These are phyloP conservation scores for Scutellaria galericulata DNA, from an alignment of 257 asterid genomes.

Conservation along the genomic window DNA sequence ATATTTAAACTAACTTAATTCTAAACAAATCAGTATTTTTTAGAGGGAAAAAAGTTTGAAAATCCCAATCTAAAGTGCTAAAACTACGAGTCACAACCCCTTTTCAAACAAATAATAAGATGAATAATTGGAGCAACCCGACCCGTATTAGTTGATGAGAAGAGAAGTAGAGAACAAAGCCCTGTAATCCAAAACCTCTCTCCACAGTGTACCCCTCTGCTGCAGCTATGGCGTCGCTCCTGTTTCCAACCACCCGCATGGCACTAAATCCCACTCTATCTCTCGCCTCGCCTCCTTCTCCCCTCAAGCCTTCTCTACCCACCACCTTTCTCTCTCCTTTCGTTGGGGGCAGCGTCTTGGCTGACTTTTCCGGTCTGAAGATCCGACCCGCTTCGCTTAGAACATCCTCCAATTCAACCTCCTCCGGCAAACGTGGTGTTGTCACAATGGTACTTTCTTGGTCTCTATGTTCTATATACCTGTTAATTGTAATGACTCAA, in stretches of 20 bases:
- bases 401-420: constrained; percentile 44
- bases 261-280: constrained; percentile 34
- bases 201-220: not conserved
- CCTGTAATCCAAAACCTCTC: constrained; percentile 32
- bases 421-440: constrained; percentile 66
- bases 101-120: too few relatives aligned
- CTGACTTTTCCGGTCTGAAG: constrained; percentile 67
- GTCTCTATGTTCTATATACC: not conserved
- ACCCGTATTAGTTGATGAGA: too few relatives aligned
- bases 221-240: constrained; percentile 62
- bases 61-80: too few relatives aligned
- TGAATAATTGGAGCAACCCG: too few relatives aligned
- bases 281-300: constrained; percentile 42
- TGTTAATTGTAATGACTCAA: constrained; percentile 12
- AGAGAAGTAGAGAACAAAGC: not conserved
- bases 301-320: constrained; percentile 45
- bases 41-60: too few relatives aligned
- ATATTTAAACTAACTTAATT: too few relatives aligned
- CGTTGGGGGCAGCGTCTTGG: constrained; percentile 54
- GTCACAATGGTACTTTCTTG: constrained; percentile 70
- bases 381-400: constrained; percentile 70
- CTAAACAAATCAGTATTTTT: too few relatives aligned
- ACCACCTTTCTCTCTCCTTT: constrained; percentile 59
- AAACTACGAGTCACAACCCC: too few relatives aligned
- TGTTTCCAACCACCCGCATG: constrained; percentile 55